Conservation (phyloP, 139 green algal species). For the Volvox reticuliferus region DNA sequence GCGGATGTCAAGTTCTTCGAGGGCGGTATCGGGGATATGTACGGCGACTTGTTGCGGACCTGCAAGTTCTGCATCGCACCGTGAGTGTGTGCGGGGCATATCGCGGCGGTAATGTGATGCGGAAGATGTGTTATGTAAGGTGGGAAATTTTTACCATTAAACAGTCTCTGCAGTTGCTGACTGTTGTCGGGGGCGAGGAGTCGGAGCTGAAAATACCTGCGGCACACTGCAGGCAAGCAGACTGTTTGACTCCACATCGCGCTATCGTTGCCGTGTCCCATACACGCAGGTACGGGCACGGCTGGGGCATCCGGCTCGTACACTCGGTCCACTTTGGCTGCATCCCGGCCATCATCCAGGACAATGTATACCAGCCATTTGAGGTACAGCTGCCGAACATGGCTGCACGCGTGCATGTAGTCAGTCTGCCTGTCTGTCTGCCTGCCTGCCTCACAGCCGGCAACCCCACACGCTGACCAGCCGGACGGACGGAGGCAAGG, state of each 20-base stretch:
- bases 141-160: no score
- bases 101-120: no score
- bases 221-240: no score
- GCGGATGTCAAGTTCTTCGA: slow-evolving; percentile 22
- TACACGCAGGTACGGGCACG: slow-evolving; percentile 48
- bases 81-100: not conserved
- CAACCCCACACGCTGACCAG: no score
- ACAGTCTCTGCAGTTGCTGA: no score
- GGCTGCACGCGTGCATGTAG: not conserved
- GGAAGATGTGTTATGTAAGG: no score
- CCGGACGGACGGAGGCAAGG: no score
- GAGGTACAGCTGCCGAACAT: slow-evolving; percentile 33
- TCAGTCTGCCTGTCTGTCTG: not conserved
- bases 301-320: slow-evolving; percentile 61
- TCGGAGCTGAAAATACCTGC: no score
- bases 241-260: no score
- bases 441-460: no score
- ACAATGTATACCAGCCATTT: slow-evolving; percentile 47
- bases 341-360: slow-evolving; percentile 68
- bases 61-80: slow-evolving; percentile 69
- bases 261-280: not conserved
- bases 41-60: slow-evolving; percentile 20
- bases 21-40: not conserved
- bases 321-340: slow-evolving; percentile 57
- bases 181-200: no score